Conservation (phyloP, 331 rosid species). For the Malus hybrid region DNA sequence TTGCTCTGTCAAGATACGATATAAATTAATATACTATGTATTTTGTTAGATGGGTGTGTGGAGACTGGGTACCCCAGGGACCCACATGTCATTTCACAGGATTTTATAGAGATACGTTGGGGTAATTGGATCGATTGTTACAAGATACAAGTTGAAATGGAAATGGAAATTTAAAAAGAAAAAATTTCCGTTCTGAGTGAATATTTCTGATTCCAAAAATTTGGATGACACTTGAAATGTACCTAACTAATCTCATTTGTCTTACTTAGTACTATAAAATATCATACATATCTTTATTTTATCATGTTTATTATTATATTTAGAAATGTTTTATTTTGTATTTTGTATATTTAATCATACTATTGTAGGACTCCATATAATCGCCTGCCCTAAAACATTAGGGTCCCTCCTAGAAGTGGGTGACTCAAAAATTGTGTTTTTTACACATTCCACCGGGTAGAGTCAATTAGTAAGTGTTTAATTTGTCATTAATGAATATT, state of each 20-base stretch:
- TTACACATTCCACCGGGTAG: not conserved
- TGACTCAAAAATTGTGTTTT: not conserved
- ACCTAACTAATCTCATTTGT: too few relatives aligned
- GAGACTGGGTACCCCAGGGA: not conserved
- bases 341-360: too few relatives aligned
- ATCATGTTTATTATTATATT: not conserved
- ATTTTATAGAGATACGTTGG: not conserved
- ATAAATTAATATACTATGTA: not conserved
- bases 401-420: not conserved
- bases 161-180: too few relatives aligned
- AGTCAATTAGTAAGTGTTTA: not conserved
- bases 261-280: too few relatives aligned
- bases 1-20: not conserved
- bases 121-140: not conserved
- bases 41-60: not conserved
- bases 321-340: too few relatives aligned
- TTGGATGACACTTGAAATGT: too few relatives aligned
- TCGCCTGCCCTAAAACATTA: not conserved
- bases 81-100: conserved; percentile 4
- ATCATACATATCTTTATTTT: too few relatives aligned
- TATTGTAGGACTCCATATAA: not conserved
- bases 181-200: too few relatives aligned
- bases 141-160: too few relatives aligned
- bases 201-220: too few relatives aligned
- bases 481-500: too few relatives aligned